Evolutionary conservation across 2,329 filamentous ascomycete genomes (phyloP).

Genomic region (Colletotrichum agaves): DNA sequence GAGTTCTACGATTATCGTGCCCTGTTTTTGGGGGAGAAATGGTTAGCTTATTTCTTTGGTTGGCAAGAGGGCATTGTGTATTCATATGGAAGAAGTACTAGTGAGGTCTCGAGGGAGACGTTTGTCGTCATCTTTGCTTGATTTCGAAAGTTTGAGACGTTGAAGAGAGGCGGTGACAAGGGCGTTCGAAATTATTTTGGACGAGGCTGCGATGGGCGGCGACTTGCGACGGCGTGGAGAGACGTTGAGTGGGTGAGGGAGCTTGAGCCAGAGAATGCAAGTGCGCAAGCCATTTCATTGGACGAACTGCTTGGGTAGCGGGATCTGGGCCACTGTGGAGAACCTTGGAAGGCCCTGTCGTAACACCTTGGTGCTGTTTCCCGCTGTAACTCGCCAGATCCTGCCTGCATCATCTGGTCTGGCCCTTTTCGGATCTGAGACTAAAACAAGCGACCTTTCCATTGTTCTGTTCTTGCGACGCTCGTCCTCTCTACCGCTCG

Average conservation of each 20-base stretch:
- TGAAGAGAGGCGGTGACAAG: neutral
- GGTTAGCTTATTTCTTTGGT: neutral
- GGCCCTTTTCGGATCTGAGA: neutral
- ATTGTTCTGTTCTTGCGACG: conserved; percentile 6
- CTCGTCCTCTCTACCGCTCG: conserved; percentile 13
- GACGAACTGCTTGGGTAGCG: neutral
- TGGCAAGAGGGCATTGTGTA: neutral
- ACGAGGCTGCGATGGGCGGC: conserved; percentile 24
- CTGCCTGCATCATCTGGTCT: conserved; percentile 8
- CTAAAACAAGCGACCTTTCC: neutral
- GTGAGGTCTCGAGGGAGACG: conserved; percentile 84
- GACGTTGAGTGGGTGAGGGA: neutral
- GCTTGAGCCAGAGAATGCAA: conserved; percentile 18
- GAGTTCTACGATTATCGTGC: conserved; percentile 86
- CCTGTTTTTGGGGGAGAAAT: conserved; percentile 59
- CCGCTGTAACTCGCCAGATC: neutral
- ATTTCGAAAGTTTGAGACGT: neutral
- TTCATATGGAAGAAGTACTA: conserved; percentile 66
- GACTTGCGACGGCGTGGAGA: conserved; percentile 8
- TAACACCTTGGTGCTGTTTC: conserved; percentile 5
- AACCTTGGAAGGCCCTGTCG: neutral
- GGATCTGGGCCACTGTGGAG: conserved; percentile 14
- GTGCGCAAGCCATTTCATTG: conserved; percentile 10
- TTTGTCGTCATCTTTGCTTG: conserved; percentile 74
- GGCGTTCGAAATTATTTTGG: conserved; percentile 19